Evolutionary conservation across 306 rosid genomes (phyloP), one percentile per base, ranked within the genome.

Genomic region (Vigna angularis): DNA sequence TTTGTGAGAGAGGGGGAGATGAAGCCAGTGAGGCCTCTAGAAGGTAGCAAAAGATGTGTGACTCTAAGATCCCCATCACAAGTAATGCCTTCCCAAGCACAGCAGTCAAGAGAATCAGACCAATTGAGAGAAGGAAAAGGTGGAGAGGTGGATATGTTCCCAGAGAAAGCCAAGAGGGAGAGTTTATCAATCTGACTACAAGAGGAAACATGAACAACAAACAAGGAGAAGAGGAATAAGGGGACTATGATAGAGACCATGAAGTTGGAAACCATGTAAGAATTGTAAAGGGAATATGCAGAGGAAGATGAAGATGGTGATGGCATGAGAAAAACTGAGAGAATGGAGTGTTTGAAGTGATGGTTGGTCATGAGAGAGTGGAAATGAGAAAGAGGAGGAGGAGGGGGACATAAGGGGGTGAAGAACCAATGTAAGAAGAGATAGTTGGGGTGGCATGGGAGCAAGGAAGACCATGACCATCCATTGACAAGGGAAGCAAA

Each of bases 11-110:
- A 83, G 3, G 82, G 63, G 5, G 81, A 50, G 63, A 95, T 53
- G 55, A 24, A 65, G 28, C 98, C 94, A 50, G 28, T 20, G 18
- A 95, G 91, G 9, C 89, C 89, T 86, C 82, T 89, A 8, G 72
- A 74, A 0, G 93, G 92, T 38, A 93, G 81, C 20, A 5, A 47
- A 6, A 95, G 78, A 11, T 52, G 79, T 13, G 82, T 88, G 11
- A 95, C 98, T 32, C 85, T 81, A 0, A 38, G 73, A 61, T 81
- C 76, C 18, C 63, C 74, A 79, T 79, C 84, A 75, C 98, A 92
- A 47, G 7, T 0, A 3, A 95, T 66, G 14, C 99, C 97, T 73
- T 89, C 93, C 99, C 99, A 95, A 13, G 2, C 5, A 30, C 99
- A 95, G 66, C 99, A 95, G 65, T 93, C 98, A 42, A 26, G 10